A percentile compares a stretch with the other conserved stretches of the same genome.
Conservation (phyloP, 176 grass and related monocot species). For the Tillandsia leiboldiana region DNA sequence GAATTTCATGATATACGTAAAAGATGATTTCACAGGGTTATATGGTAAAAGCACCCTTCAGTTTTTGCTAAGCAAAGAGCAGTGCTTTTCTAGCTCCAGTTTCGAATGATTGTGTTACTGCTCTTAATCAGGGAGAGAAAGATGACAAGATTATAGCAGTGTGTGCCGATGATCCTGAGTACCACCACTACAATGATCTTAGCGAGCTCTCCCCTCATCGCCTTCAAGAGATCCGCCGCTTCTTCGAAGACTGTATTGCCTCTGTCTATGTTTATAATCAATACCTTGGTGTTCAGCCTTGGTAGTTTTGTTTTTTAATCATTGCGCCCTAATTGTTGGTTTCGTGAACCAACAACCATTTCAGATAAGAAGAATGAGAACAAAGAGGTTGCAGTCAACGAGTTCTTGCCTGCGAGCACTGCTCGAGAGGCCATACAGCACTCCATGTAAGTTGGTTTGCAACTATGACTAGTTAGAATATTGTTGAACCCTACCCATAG, state of each 20-base stretch:
- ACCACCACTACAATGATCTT: conserved; percentile 47
- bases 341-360: conserved; percentile 21
- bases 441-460: conserved; percentile 42
- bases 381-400: conserved; percentile 56
- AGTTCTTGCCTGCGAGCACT: conserved; percentile 32
- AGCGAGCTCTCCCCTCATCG: conserved; percentile 59
- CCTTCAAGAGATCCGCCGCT: conserved; percentile 54
- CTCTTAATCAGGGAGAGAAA: conserved; percentile 38
- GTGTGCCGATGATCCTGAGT: conserved; percentile 68
- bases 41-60: too few relatives aligned
- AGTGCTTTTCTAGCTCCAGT: neutral
- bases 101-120: neutral
- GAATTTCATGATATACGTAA: too few relatives aligned
- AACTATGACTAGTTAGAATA: neutral
- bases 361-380: conserved; percentile 80
- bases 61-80: neutral
- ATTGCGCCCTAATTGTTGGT: conserved; percentile 1
- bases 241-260: conserved; percentile 63
- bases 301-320: too few relatives aligned
- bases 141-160: conserved; percentile 82
- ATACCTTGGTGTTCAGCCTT: too few relatives aligned
- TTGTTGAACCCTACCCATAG: neutral
- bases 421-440: conserved; percentile 53
- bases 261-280: neutral
- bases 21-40: too few relatives aligned